Percentiles rank a stretch among this genome's conserved stretches.
Evolutionary conservation across 306 rosid genomes (phyloP).

Genomic region (Arachis stenosperma): DNA sequence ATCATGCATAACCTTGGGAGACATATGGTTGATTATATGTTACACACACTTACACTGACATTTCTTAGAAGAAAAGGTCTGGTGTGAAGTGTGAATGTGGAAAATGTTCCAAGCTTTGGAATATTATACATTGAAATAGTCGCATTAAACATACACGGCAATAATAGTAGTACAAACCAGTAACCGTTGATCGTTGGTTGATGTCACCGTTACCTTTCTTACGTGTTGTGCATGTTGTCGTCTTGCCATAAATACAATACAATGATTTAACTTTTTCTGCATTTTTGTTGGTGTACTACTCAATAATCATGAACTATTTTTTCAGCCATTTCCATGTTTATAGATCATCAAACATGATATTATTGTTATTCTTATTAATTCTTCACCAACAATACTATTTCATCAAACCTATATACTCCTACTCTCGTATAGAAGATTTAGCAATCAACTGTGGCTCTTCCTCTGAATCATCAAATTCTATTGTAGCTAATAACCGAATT

Average conservation of each 20-base stretch:
- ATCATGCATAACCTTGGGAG: background rate
- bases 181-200: too few species aligned
- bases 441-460: conserved; percentile 4
- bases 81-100: too few species aligned
- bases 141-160: too few species aligned
- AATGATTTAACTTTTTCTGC: too few species aligned
- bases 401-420: background rate
- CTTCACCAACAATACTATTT: background rate
- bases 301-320: too few species aligned
- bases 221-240: too few species aligned
- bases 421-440: background rate
- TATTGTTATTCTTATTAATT: background rate
- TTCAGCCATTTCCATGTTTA: background rate
- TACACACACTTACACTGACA: background rate
- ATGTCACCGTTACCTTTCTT: too few species aligned
- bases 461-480: background rate
- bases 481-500: background rate
- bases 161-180: too few species aligned
- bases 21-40: background rate
- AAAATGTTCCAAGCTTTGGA: background rate
- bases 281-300: too few species aligned
- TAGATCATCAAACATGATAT: background rate
- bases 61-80: background rate
- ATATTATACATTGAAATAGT: too few species aligned
- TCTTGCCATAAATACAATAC: too few species aligned